Conservation (phyloP, 805 yeast species). For the Ogataea haglerorum region DNA sequence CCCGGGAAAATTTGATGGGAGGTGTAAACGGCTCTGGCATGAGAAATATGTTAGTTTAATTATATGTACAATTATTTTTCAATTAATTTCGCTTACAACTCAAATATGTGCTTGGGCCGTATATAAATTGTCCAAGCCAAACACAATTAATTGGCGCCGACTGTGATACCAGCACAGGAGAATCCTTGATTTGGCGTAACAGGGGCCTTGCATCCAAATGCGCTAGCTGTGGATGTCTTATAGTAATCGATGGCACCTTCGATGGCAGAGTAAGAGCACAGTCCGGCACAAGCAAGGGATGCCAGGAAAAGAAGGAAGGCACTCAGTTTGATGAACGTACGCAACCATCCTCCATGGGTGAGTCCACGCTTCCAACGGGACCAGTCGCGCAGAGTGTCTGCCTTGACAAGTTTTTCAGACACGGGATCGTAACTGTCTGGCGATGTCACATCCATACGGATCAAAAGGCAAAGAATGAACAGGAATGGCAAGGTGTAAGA, state of each 20-base stretch:
- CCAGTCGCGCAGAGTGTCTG: constrained; percentile 6
- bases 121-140: too few species aligned
- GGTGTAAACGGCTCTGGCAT: constrained; percentile 44
- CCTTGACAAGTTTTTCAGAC: constrained; percentile 5
- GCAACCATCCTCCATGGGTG: constrained; percentile 8
- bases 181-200: constrained; percentile 14
- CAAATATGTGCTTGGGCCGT: not conserved
- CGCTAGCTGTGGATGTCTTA: constrained; percentile 6
- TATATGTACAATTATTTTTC: not conserved
- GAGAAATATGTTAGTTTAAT: not conserved
- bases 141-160: constrained; percentile 4
- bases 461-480: constrained; percentile 11
- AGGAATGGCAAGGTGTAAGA: constrained; percentile 43
- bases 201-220: constrained; percentile 15
- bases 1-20: constrained; percentile 72
- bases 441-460: constrained; percentile 10
- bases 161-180: constrained; percentile 15
- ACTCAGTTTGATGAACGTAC: constrained; percentile 5
- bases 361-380: constrained; percentile 11
- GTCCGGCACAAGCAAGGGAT: constrained; percentile 12
- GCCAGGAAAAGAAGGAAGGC: constrained; percentile 8
- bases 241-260: constrained; percentile 13
- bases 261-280: constrained; percentile 14
- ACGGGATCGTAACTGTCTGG: constrained; percentile 10
- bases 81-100: not conserved